Evolutionary conservation across 1,139 yeast species (phyloP), one percentile per base, ranked within the genome.

Genomic region (Hemisphaericaspora xylanilytica): DNA sequence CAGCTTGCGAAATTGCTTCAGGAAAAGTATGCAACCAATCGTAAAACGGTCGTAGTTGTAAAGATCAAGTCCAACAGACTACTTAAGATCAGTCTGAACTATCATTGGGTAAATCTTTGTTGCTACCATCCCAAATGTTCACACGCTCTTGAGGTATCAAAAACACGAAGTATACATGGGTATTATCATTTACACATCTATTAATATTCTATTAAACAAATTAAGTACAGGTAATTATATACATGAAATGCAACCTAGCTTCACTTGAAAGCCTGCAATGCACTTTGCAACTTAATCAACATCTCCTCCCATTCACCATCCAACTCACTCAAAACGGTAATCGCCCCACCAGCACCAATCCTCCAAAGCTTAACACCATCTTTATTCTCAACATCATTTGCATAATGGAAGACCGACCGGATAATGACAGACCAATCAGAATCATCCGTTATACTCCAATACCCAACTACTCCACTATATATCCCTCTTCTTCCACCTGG

Each of bases 281-380:
- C 95, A 56, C 94, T 81, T 34, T 80, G 78, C 26, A 92, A 67
- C 58, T 94, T 94, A 18, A 85, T 67, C 40, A 73, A 62, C 96
- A 94, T 85, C 58, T 94, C 99, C 27, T 88, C 90, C 87, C 95
- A 88, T 60, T 94, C 99, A 2, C 81, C 92, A 15, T 77, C 76
- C 7, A 73, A 70, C 18, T 88, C 81, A 57, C 96, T 87, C 43
- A 94, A 67, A 2, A 89, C 94, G 0, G 98, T 92, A 41, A 94
- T 83, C 22, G 98, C 99, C 7, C 99, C 99, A 9, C 99, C 99
- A 7, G 98, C 98, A 2, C 99, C 99, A 42, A 92, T 79, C 49
- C 90, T 71, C 95, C 96, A 92, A 9, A 70, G 51, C 12, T 63
- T 61, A 9, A 43, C 45, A 1, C 34, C 32, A 3, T 39, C 45